Base-by-base conservation (phyloP, 1,139 yeast species). In the Sugiyamaella xylanicola region DNA sequence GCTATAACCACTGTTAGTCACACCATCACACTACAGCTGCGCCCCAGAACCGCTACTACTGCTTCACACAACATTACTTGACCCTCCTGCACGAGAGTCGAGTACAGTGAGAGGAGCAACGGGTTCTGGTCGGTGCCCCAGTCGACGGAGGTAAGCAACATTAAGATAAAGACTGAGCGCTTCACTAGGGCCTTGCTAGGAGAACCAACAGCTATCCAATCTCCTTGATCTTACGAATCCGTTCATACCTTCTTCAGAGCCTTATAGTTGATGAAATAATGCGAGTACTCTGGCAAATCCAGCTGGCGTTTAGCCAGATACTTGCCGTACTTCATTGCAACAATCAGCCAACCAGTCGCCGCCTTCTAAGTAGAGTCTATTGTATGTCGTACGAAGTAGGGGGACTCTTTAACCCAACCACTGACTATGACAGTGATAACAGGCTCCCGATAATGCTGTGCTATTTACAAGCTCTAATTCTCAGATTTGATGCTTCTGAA, bases 261-360 rank as follows among this genome's bases (percentile, higher is more conserved):
- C 75, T 93, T 93, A 73, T 93, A 93, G 74, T 93, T 92, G 70
- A 93, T 92, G 74, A 93, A 93, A 70, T 89, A 87, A 49, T 93
- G 92, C 48, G 95, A 84, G 72, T 93, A 93, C 71, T 93, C 98
- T 8, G 98, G 98, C 56, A 93, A 78, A 72, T 93, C 98, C 64
- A 93, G 79, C 74, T 90, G 97, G 71, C 97, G 83, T 46, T 95
- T 87, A 61, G 96, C 98, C 70, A 93, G 79, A 70, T 91, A 88
- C 73, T 93, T 93, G 56, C 98, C 99, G 72, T 90, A 93, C 79
- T 93, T 93, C 99, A 73, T 73, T 22, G 29, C 42, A 39, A 55
- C 32, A 13, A 25, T 9, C 29, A 25, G 29, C 9, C 29, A 25
- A n/a, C n/a, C n/a, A n/a, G n/a, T n/a, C n/a, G n/a, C n/a, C n/a